Evolutionary conservation across 345 rosid species (phyloP).

Genomic region (Odontarrhena argentea): DNA sequence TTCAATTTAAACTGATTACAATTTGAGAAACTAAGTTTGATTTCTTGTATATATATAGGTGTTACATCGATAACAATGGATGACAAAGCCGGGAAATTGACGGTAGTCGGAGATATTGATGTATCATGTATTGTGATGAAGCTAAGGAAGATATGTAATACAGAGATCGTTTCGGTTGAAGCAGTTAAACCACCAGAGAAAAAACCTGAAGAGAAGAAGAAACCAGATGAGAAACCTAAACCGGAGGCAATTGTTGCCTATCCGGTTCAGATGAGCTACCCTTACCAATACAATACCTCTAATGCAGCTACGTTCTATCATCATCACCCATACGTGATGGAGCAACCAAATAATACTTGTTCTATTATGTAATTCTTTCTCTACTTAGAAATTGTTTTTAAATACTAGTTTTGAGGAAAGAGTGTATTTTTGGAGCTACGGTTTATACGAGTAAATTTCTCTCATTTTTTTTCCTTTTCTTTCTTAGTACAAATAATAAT

Average conservation of each 20-base stretch:
- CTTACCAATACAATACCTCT: slow-evolving; percentile 20
- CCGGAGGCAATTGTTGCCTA: slow-evolving; percentile 19
- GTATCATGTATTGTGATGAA: slow-evolving; percentile 46
- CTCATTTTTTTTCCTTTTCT: too few species aligned
- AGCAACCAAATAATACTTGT: slow-evolving; percentile 26
- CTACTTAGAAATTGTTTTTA: not conserved
- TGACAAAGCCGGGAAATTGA: slow-evolving; percentile 65
- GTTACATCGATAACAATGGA: slow-evolving; percentile 58
- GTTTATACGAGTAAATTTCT: too few species aligned
- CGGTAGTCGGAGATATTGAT: slow-evolving; percentile 61
- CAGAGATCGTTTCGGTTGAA: slow-evolving; percentile 59
- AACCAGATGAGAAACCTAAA: slow-evolving; percentile 41
- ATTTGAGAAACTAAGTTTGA: too few species aligned
- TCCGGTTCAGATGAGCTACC: slow-evolving; percentile 21
- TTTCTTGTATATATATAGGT: slow-evolving; percentile 18
- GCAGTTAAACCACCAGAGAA: slow-evolving; percentile 64
- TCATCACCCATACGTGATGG: slow-evolving; percentile 22
- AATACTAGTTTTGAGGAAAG: slow-evolving; percentile 15
- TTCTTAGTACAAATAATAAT: too few species aligned
- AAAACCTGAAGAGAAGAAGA: slow-evolving; percentile 49
- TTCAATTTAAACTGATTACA: too few species aligned
- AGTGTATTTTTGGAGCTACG: not conserved
- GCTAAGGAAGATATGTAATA: slow-evolving; percentile 53
- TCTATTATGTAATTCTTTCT: slow-evolving; percentile 30
- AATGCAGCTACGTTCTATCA: slow-evolving; percentile 17